Conservation (phyloP, 2,329 filamentous ascomycete genomes). For the Alternaria sp. region DNA sequence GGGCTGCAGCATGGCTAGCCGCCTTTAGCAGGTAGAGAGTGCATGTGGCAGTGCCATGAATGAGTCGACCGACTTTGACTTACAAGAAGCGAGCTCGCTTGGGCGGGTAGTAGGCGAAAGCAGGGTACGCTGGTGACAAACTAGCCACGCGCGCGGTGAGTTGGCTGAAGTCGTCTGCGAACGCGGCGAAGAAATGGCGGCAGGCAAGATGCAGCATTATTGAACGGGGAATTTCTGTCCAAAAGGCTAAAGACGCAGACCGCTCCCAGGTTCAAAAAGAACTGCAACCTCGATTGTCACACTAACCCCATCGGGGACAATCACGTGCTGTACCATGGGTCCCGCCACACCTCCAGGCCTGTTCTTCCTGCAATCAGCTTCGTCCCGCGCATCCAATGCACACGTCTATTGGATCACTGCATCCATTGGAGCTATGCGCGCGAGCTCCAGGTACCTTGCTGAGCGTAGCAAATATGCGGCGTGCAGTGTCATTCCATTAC, state of each 20-base stretch:
- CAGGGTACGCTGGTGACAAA: constrained; percentile 4
- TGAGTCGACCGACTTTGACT: constrained; percentile 15
- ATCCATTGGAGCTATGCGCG: not conserved
- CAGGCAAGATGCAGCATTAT: not conserved
- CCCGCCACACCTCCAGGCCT: constrained; percentile 9
- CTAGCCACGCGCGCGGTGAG: not conserved
- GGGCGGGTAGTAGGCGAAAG: constrained; percentile 17
- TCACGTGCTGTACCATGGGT: constrained; percentile 12
- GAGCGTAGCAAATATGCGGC: constrained; percentile 21
- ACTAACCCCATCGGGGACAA: constrained; percentile 1
- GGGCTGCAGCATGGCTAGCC: constrained; percentile 26
- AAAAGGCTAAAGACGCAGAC: constrained; percentile 6
- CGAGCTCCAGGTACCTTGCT: constrained; percentile 10
- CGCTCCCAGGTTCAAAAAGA: constrained; percentile 6
- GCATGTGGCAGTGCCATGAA: constrained; percentile 33
- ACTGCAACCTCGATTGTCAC: not conserved
- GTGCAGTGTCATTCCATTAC: constrained; percentile 17
- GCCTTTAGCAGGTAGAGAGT: constrained; percentile 32
- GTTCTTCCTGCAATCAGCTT: constrained; percentile 32
- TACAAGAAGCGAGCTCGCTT: constrained; percentile 30
- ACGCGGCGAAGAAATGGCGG: not conserved
- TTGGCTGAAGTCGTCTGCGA: not conserved
- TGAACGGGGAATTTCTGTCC: not conserved
- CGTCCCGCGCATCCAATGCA: constrained; percentile 13
- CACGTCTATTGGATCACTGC: constrained; percentile 16